phyloP scores from a whole-genome alignment of 345 rosid species.

The Anastatica hierochuntica region DNA sequence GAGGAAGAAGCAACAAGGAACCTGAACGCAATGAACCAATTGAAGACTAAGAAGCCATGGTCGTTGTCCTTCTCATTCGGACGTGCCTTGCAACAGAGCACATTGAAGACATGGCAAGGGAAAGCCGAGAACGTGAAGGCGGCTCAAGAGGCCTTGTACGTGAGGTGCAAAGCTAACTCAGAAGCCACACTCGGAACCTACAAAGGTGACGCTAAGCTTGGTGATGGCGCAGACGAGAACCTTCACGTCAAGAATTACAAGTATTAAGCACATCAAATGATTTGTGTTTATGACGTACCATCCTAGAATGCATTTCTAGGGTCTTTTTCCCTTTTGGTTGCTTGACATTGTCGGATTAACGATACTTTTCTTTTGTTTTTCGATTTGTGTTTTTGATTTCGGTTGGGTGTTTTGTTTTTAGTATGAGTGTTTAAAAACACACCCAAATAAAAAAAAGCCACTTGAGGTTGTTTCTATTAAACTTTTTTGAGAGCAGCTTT shows the following conservation, averaged over 20 bases:
- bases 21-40: slow-evolving; percentile 93
- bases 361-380: no score
- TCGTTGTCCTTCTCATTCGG: slow-evolving; percentile 84
- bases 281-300: background rate
- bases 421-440: no score
- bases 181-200: slow-evolving; percentile 87
- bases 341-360: no score
- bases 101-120: slow-evolving; percentile 92
- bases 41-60: slow-evolving; percentile 92
- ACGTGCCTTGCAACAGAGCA: slow-evolving; percentile 93
- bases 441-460: no score
- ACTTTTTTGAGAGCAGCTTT: no score
- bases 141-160: slow-evolving; percentile 55
- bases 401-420: background rate
- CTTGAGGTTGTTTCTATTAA: no score
- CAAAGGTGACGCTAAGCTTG: slow-evolving; percentile 62
- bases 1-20: slow-evolving; percentile 90
- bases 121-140: slow-evolving; percentile 63
- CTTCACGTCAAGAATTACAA: slow-evolving; percentile 44
- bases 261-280: slow-evolving; percentile 9
- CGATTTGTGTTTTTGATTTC: background rate
- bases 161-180: slow-evolving; percentile 88
- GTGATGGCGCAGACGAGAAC: slow-evolving; percentile 80
- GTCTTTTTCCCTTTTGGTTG: background rate
- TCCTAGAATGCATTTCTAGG: slow-evolving; percentile 18